Evolutionary conservation across 768 basidiomycete species (phyloP).

Genomic region (Pleurotus salmoneostramineus): DNA sequence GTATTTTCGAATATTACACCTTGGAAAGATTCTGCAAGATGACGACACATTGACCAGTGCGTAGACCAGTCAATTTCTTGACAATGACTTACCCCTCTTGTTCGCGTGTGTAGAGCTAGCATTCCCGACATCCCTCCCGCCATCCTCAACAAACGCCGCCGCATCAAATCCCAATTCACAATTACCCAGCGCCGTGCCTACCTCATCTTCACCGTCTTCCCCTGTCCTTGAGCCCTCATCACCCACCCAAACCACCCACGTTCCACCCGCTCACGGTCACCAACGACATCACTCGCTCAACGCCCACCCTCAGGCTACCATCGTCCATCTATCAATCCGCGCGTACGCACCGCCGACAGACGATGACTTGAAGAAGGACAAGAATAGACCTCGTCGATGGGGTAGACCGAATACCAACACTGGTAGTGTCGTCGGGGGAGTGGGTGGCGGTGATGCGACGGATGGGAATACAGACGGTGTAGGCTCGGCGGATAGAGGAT

Average conservation of each 20-base stretch:
- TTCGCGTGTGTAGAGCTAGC: not conserved
- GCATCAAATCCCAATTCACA: not conserved
- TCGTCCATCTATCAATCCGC: conserved; percentile 74
- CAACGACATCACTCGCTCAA: conserved; percentile 5
- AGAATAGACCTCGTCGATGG: conserved; percentile 23
- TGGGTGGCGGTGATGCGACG: not conserved
- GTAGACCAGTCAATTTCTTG: conserved; percentile 19
- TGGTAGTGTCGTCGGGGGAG: conserved; percentile 1
- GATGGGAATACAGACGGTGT: not conserved
- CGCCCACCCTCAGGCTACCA: conserved; percentile 45
- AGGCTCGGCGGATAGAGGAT: conserved; percentile 1
- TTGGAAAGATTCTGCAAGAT: conserved; percentile 81
- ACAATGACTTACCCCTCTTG: not conserved
- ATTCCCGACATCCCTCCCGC: conserved; percentile 7
- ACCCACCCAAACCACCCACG: conserved; percentile 21
- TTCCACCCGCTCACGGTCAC: conserved; percentile 30
- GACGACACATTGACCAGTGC: conserved; percentile 71
- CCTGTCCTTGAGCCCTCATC: conserved; percentile 4
- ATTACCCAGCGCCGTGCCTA: not conserved
- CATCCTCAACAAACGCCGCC: conserved; percentile 7
- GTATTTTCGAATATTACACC: conserved; percentile 69
- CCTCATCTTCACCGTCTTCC: conserved; percentile 3
- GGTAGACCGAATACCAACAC: not conserved
- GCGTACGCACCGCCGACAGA: conserved; percentile 49
- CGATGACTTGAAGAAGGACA: conserved; percentile 53